Evolutionary conservation across 805 yeast genomes (phyloP), one percentile per base, ranked within the genome.

Genomic region (Torulaspora indica): DNA sequence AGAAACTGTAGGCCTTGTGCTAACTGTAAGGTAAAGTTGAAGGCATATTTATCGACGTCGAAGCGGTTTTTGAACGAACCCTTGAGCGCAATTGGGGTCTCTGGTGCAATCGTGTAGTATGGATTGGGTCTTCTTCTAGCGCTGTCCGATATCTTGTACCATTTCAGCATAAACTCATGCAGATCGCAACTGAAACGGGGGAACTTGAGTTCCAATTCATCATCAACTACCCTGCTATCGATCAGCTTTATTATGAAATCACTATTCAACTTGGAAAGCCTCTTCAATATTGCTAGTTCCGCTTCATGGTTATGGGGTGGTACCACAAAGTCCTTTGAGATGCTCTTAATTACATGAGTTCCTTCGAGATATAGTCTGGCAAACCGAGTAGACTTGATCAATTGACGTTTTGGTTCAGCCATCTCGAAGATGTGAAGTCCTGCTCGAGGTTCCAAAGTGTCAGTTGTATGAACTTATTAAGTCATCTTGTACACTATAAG

Each of bases 1-100:
- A 88, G 76, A 61, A 75, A 88, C 56, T 83, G 86, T 50, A 90
- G 71, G 6, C 95, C 96, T 52, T 73, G 74, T 43, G 87, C 71
- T 41, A 90, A 67, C 63, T 87, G 87, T 34, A 73, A 73, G 69
- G 86, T 80, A 61, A 89, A 87, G 65, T 73, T 48, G 9, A 36
- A 32, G 1, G 57, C 51, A 27, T 53, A 39, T 12, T 38, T 18
- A 29, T 51, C 42, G 0, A 54, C 37, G 15, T 57, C 57, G 22
- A 60, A 51, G 23, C 27, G 47, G 35, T 61, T 64, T 4, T 34
- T 35, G 39, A 42, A 56, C 8, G 30, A 37, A 8, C 31, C 35
- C n/a, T 20, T 22, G 2, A 14, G 15, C 4, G 42, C 10, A 12
- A 23, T 20, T 7, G 35, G 25, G 5, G 27, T 10, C n/a, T 32